Evolutionary conservation across 106 monocot genomes (phyloP).

Genomic region (Dactylorhiza incarnata): DNA sequence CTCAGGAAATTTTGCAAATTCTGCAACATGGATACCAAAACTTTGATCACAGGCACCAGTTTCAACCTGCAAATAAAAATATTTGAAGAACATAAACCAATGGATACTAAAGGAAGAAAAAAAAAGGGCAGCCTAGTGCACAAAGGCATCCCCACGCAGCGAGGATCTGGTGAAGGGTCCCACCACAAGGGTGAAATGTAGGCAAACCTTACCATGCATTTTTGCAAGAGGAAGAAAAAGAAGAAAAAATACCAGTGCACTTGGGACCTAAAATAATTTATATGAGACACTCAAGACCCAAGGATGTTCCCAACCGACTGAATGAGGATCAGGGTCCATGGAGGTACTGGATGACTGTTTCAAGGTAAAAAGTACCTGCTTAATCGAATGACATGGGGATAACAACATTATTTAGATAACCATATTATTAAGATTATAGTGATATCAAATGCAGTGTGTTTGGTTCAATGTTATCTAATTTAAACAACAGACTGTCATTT

Average conservation of each 20-base stretch:
- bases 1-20: slow-evolving; percentile 94
- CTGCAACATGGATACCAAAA: slow-evolving; percentile 99
- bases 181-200: too few species aligned
- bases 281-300: background rate
- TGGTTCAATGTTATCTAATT: too few species aligned
- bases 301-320: background rate
- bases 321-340: background rate
- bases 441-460: too few species aligned
- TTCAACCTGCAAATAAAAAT: slow-evolving; percentile 51
- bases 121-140: background rate
- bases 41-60: slow-evolving; percentile 98
- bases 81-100: slow-evolving; percentile 8
- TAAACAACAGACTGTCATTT: too few species aligned
- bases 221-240: too few species aligned
- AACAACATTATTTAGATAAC: too few species aligned
- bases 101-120: background rate
- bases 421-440: too few species aligned
- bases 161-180: too few species aligned
- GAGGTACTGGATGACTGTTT: background rate
- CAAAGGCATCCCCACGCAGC: too few species aligned
- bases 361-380: background rate
- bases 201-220: too few species aligned
- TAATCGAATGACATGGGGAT: too few species aligned
- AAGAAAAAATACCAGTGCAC: too few species aligned
- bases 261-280: background rate